Base-by-base conservation (phyloP, 169 alveolate species). In the Cystoisospora suis region DNA sequence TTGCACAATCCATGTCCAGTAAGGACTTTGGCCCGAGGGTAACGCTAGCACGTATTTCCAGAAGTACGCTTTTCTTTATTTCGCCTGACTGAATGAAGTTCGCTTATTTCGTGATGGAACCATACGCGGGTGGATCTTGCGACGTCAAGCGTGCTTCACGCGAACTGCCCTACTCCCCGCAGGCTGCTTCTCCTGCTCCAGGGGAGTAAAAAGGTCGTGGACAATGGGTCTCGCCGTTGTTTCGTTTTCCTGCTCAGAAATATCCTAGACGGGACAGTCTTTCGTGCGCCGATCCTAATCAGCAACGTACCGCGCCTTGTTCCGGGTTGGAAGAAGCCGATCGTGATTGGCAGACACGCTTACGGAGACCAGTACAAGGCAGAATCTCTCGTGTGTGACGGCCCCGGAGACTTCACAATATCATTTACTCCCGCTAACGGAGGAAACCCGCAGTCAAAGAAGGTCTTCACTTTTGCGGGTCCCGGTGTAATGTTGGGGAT, bases 301-400 rank as follows among this genome's bases (percentile, higher is more conserved):
- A 97, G 96, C 90, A 97, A 97, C 91, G 96, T 98, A 95, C 72
- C 99, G 98, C 47, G 98, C 97, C 79, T 98, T 98, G 99, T 89
- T 70, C 92, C 95, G 7, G 94, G 94, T 6, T 93, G 95, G 95
- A 95, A 91, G 92, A 94, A 98, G 89, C 99, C 99, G 2, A 97
- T 98, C 44, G 91, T 97, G 40, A 98, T 98, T 65, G 99, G 99
- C 58, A 96, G 99, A 85, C 99, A 98, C 90, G 99, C 99, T 20
- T 96, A 95, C 93, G 99, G 98, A 40, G 99, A 98, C 94, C 98
- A 98, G 97, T 98, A 98, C 96, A 97, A 95, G 93, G 98, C 98
- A n/a, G 90, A 44, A 95, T 93, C 90, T 93, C 96, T 29, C 87
- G 93, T 85, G 34, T 46, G 86, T 47, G 88, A 81, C 1, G 86